Evolutionary conservation across 345 rosid species (phyloP), one percentile per base, ranked within the genome.

Genomic region (Clausena lansium): DNA sequence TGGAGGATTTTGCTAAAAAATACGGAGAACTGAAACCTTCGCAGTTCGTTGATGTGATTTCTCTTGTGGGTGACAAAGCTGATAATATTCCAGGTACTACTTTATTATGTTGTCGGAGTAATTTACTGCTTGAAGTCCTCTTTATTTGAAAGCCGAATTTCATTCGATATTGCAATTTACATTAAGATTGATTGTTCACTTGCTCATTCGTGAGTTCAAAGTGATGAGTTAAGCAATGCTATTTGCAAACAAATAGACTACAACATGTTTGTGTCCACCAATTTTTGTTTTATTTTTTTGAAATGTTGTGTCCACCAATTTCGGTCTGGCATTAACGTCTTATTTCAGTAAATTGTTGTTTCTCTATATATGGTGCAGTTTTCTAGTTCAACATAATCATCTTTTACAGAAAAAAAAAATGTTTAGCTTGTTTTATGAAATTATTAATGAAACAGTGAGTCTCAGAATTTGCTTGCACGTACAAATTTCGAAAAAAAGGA

Each of bases 11-110:
- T 76, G 92, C 99, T 75, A 68, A 90, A 85, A 90, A 85, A 82
- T 95, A 85, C 67, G 94, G 97, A 77, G 85, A 71, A 69, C 73
- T 94, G 86, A 79, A 86, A 77, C 99, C 97, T 75, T 83, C 89
- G 63, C 99, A 95, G 83, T 93, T 94, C 83, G 98, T 91, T 80
- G 99, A 95, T 84, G 78, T 92, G 24, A 82, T 91, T 62, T 79
- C 98, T 68, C 94, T 95, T 73, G 84, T 88, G 85, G 98, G 99
- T 82, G 99, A 95, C 86, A 83, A 78, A 74, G 78, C 89, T 65
- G 99, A 95, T 79, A 92, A 95, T 77, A 95, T 94, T 83, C 98
- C 98, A 88, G 98, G 99, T 95, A 62, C 38, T 55, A 25, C 39
- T 30, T 60, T 68, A 38, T 57, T 38, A 39, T 73, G 6, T 45